Evolutionary conservation across 2,329 filamentous ascomycete species (phyloP).

Genomic region (Fusarium sp.): DNA sequence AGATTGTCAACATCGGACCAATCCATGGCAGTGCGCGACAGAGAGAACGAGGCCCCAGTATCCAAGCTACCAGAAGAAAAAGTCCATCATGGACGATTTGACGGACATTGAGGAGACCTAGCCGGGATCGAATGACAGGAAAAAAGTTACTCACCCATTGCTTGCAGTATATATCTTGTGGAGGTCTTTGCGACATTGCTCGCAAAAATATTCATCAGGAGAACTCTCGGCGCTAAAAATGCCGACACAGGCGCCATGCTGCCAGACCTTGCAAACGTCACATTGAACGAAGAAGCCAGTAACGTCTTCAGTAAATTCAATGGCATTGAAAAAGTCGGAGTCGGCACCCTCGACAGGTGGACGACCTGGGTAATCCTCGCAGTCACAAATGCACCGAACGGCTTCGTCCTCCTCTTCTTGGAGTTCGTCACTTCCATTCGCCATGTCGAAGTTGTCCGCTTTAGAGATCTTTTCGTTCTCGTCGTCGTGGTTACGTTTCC

Average conservation of each 20-base stretch:
- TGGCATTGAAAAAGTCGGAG: slow-evolving; percentile 66
- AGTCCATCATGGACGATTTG: background rate
- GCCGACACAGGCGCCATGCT: slow-evolving; percentile 96
- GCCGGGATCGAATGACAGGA: background rate
- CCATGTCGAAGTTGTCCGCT: slow-evolving; percentile 61
- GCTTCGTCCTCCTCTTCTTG: slow-evolving; percentile 88
- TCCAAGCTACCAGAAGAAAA: background rate
- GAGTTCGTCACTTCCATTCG: slow-evolving; percentile 74
- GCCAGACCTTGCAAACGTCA: slow-evolving; percentile 98
- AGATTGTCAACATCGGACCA: slow-evolving; percentile 50
- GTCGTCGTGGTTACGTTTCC: slow-evolving; percentile 78
- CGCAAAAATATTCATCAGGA: slow-evolving; percentile 98
- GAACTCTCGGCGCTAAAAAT: slow-evolving; percentile 94
- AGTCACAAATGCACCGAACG: slow-evolving; percentile 93
- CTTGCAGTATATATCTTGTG: slow-evolving; percentile 83
- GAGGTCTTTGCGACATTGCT: slow-evolving; percentile 90
- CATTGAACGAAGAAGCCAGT: slow-evolving; percentile 98
- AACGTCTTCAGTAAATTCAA: slow-evolving; percentile 81
- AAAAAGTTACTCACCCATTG: slow-evolving; percentile 77
- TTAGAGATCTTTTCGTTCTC: slow-evolving; percentile 61
- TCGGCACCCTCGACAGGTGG: slow-evolving; percentile 71
- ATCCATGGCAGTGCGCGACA: slow-evolving; percentile 1
- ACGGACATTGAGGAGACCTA: background rate
- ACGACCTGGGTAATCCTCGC: slow-evolving; percentile 92
- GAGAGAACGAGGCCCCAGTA: background rate